phyloP scores from a whole-genome alignment of 2,329 filamentous ascomycete genomes.

The Teratosphaeria gauchensis region DNA sequence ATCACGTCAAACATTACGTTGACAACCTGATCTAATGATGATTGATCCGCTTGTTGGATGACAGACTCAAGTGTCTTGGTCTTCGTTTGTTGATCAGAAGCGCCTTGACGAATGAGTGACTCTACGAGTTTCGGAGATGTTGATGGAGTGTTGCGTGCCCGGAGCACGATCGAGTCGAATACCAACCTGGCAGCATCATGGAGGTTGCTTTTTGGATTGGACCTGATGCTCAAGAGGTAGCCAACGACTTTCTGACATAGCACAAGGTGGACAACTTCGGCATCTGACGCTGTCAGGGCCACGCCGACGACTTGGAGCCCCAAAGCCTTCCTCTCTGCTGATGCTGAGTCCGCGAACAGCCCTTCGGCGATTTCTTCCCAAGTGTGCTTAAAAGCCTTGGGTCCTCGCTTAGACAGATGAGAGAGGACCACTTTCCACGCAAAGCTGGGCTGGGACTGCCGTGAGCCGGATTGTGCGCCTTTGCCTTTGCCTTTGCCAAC shows the following conservation, averaged over 20 bases:
- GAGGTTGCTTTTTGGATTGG: conserved; percentile 66
- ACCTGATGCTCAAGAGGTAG: conserved; percentile 73
- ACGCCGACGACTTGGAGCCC: conserved; percentile 74
- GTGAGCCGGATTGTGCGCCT: conserved; percentile 59
- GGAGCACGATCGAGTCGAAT: conserved; percentile 58
- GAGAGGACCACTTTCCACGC: conserved; percentile 32
- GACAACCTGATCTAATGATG: conserved; percentile 44
- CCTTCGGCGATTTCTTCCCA: conserved; percentile 82
- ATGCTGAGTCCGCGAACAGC: conserved; percentile 71
- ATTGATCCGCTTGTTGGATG: conserved; percentile 49
- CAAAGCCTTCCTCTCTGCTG: conserved; percentile 81
- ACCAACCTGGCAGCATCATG: conserved; percentile 70
- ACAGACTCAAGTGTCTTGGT: conserved; percentile 74
- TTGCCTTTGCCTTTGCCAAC: conserved; percentile 51
- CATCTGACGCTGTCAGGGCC: conserved; percentile 56
- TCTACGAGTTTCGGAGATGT: conserved; percentile 53
- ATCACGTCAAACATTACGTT: conserved; percentile 42
- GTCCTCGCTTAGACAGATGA: conserved; percentile 48
- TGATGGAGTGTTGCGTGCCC: conserved; percentile 51
- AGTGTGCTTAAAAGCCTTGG: conserved; percentile 58
- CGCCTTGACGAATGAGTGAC: conserved; percentile 60
- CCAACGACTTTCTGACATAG: conserved; percentile 79
- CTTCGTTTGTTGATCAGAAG: conserved; percentile 77
- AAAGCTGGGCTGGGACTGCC: conserved; percentile 69
- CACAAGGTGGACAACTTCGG: conserved; percentile 46